phyloP scores from a whole-genome alignment of 495 filamentous ascomycete genomes.

The Penicillium daleae region DNA sequence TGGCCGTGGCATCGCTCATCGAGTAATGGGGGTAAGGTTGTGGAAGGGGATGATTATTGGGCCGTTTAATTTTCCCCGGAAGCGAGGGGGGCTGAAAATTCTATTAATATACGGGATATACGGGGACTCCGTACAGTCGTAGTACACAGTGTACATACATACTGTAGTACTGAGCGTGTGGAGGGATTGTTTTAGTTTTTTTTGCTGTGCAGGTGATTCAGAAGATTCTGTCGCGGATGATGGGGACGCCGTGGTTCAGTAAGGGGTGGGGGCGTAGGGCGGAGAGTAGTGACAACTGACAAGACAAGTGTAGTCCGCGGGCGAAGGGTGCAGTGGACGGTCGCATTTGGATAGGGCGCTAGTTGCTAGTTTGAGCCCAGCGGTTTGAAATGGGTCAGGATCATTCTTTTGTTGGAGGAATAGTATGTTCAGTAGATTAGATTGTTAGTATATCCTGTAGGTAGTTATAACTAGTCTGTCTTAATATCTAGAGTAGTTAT shows the following conservation, averaged over 20 bases:
- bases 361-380: neutral
- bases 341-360: no score
- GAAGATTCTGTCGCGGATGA: neutral
- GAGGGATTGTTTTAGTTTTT: neutral
- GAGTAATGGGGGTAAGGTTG: no score
- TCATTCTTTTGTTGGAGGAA: neutral
- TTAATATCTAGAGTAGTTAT: no score
- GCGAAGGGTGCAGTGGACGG: neutral
- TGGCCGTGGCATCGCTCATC: no score
- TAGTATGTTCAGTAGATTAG: neutral
- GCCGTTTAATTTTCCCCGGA: neutral
- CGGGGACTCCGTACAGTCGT: neutral
- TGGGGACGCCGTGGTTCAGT: slow-evolving; percentile 3
- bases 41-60: neutral
- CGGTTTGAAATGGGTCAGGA: no score
- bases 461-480: no score
- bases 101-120: neutral
- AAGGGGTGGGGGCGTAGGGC: neutral
- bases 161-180: no score
- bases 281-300: no score
- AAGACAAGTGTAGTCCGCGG: no score
- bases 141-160: no score
- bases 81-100: neutral
- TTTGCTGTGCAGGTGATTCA: neutral
- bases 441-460: neutral